These are phyloP conservation scores for Streptanthus diversifolius DNA, from an alignment of 345 rosid genomes.

Conservation along the genomic window DNA sequence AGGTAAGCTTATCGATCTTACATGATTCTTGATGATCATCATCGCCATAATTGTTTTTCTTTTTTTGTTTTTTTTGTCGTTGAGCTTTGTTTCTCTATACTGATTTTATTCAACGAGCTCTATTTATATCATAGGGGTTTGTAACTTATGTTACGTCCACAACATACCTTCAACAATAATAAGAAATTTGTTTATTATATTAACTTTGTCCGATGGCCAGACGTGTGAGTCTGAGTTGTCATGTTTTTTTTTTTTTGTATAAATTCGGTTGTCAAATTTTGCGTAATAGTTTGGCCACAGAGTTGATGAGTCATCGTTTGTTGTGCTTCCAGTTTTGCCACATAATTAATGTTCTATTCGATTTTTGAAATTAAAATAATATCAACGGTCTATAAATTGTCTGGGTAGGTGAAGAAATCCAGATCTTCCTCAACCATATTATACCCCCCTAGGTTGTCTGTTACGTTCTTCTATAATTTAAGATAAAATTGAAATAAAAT, in stretches of 20 bases:
- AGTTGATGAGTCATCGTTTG: conserved; percentile 29
- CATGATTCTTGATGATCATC: conserved; percentile 45
- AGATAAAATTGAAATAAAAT: not conserved
- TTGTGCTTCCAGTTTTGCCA: conserved; percentile 28
- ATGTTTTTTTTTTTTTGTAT: not conserved
- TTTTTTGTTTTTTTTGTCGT: not conserved
- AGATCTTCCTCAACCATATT: conserved; percentile 35
- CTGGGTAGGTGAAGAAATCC: conserved; percentile 30
- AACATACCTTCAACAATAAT: conserved; percentile 26
- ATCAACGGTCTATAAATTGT: conserved; percentile 22
- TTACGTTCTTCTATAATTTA: conserved; percentile 4
- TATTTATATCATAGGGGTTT: conserved; percentile 14
- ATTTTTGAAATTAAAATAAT: conserved; percentile 9
- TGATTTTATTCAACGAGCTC: conserved; percentile 12
- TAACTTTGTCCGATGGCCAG: not conserved
- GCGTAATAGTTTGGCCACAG: conserved; percentile 21
- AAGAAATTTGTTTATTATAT: not conserved
- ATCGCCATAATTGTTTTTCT: conserved; percentile 8
- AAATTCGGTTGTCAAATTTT: conserved; percentile 25
- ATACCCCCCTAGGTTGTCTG: conserved; percentile 16
- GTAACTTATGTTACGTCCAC: conserved; percentile 14
- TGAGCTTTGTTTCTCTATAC: conserved; percentile 6
- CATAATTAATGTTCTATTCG: conserved; percentile 11
- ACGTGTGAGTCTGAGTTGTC: conserved; percentile 30
- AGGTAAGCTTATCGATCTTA: conserved; percentile 67